These are phyloP conservation scores for Pythium utonaiense DNA, from an alignment of 352 stramenopile genomes.

Conservation along the genomic window DNA sequence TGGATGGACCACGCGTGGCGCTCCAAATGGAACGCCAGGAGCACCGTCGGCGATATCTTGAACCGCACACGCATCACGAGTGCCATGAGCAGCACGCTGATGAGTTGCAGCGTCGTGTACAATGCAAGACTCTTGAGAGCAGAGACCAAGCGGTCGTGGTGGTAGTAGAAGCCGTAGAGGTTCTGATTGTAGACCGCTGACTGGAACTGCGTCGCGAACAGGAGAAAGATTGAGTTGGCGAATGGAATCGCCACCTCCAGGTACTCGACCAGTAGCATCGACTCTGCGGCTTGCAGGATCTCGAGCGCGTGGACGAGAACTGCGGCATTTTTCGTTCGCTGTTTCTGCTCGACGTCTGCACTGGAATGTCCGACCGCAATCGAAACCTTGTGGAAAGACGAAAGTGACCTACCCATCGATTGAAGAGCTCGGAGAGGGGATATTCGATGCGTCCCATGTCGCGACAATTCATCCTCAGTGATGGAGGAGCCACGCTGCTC, in stretches of 20 bases:
- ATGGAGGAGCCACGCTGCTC: background rate
- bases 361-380: too few relatives aligned
- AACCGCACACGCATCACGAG: conserved; percentile 9
- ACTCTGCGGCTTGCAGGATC: conserved; percentile 8
- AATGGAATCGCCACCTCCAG: conserved; percentile 8
- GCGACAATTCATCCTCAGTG: background rate
- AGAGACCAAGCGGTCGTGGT: background rate
- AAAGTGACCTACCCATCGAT: too few relatives aligned
- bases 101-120: conserved; percentile 2
- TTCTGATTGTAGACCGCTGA: conserved; percentile 10
- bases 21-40: conserved; percentile 12
- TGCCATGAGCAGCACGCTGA: conserved; percentile 9
- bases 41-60: background rate
- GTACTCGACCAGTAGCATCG: conserved; percentile 15
- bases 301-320: conserved; percentile 1
- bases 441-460: background rate
- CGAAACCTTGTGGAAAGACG: too few relatives aligned
- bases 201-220: background rate
- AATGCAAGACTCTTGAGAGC: background rate
- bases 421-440: background rate
- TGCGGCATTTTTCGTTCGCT: too few relatives aligned
- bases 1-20: conserved; percentile 8
- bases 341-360: too few relatives aligned
- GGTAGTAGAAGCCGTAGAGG: conserved; percentile 1
- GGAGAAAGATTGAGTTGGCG: conserved; percentile 1